Evolutionary conservation across 176 grass and related monocot species (phyloP).

Genomic region (Eleusine coracana): DNA sequence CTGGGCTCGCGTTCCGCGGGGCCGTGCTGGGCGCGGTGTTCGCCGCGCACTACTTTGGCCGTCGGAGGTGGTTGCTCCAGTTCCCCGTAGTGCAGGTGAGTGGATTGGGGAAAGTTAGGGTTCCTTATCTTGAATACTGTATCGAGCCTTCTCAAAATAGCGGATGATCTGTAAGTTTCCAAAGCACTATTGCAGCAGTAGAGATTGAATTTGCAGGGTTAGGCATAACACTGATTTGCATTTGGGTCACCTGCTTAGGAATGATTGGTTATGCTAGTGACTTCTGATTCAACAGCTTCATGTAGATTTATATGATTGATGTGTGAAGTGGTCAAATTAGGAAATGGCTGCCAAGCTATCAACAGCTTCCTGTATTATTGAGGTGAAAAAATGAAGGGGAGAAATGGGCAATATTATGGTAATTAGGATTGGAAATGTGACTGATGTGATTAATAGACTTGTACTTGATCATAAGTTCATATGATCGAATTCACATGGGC

Average conservation of each 20-base stretch:
- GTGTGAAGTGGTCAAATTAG: neutral
- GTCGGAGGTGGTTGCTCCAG: slow-evolving; percentile 56
- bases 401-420: neutral
- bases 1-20: slow-evolving; percentile 48
- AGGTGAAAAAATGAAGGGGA: neutral
- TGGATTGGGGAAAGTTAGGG: slow-evolving; percentile 39
- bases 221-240: neutral
- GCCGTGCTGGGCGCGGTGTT: slow-evolving; percentile 54
- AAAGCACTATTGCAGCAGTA: neutral
- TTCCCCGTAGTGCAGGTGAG: slow-evolving; percentile 66
- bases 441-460: slow-evolving; percentile 9
- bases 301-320: neutral
- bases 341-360: neutral
- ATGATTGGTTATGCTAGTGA: neutral
- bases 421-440: slow-evolving; percentile 1
- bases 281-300: neutral
- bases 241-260: slow-evolving; percentile 17
- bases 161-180: neutral
- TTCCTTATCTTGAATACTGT: slow-evolving; percentile 18
- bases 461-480: neutral
- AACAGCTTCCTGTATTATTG: neutral
- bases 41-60: slow-evolving; percentile 47
- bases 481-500: slow-evolving; percentile 10
- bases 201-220: neutral
- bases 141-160: slow-evolving; percentile 6